Evolutionary conservation across 2,329 filamentous ascomycete genomes (phyloP).

Genomic region (Colletotrichum truncatum): DNA sequence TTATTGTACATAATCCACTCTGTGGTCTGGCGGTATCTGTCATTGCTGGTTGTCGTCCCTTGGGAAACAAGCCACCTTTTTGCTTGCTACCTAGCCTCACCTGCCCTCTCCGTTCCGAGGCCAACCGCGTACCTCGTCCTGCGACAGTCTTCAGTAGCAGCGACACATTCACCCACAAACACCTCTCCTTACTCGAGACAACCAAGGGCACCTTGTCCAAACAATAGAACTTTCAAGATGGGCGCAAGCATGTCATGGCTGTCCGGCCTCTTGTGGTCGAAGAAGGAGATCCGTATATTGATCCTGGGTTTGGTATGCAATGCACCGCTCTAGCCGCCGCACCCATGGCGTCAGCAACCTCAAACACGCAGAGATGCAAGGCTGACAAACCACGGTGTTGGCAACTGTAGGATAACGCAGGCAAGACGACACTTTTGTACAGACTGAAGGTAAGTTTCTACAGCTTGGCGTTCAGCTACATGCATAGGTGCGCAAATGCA

Average conservation of each 20-base stretch:
- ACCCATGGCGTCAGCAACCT: not conserved
- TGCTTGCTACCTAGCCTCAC: constrained; percentile 18
- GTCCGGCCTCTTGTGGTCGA: constrained; percentile 81
- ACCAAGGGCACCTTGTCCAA: not conserved
- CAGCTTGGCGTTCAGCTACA: not conserved
- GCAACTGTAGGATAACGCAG: constrained; percentile 84
- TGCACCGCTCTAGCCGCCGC: not conserved
- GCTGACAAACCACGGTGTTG: constrained; percentile 22
- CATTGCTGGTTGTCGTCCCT: constrained; percentile 1
- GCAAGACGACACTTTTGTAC: constrained; percentile 97
- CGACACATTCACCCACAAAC: constrained; percentile 4
- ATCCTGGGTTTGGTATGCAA: constrained; percentile 86
- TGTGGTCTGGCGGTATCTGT: constrained; percentile 2
- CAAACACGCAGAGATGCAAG: constrained; percentile 7
- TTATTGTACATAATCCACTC: constrained; percentile 12
- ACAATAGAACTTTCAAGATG: constrained; percentile 55
- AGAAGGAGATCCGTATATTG: constrained; percentile 98
- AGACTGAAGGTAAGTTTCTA: constrained; percentile 79
- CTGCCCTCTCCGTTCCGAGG: constrained; percentile 15
- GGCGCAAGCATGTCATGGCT: constrained; percentile 74
- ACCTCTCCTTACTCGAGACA: not conserved
- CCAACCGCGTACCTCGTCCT: constrained; percentile 19
- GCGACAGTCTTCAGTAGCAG: constrained; percentile 8
- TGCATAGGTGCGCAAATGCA: no score
- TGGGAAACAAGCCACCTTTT: constrained; percentile 31